Evolutionary conservation across 1,284 basidiomycete species (phyloP), one percentile per base, ranked within the genome.

Genomic region (Termitomyces sp.): DNA sequence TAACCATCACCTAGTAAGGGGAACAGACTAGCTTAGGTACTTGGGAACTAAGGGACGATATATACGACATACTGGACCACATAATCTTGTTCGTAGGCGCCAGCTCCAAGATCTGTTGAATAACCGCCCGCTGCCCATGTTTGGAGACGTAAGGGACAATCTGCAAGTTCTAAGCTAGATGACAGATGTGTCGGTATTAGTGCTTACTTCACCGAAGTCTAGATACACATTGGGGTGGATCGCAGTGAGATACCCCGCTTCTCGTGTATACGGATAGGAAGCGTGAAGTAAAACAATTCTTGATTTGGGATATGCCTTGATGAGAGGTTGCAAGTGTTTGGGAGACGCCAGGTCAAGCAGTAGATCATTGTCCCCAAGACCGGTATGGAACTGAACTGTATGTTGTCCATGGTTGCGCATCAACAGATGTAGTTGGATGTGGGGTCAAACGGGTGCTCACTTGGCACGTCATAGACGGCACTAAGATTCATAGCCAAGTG

Each of bases 331-430:
- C 61, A 91, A 69, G 46, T 79, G 74, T 6, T 85, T 72, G 0
- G 88, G 86, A 1, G 83, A 84, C 0, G 84, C 74, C 5, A 71
- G 73, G 13, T 69, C 59, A 24, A 89, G 70, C n/a, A 66, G 73
- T 43, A 91, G 78, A 55, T 89, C 85, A 53, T 76, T 81, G 62
- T 91, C 88, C 5, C 88, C 88, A 0, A 90, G 72, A 21, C 88
- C 88, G 5, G 86, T 89, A 62, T 90, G 88, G 65, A 91, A 91
- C 69, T 90, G 88, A 8, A 90, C 88, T 88, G 46, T 10, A 24
- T 10, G 40, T 34, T 21, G 14, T n/a, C 43, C 31, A 34, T 9
- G 19, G 9, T 7, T 33, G 19, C 49, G 31, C 14, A 47, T 34
- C 26, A 52, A 40, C 52, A 37, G 16, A 30, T n/a, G 28, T 33